Evolutionary conservation across 192 early-diverging fungal genomes (phyloP), one percentile per base, ranked within the genome.

Genomic region (Kickxella alabastrina): DNA sequence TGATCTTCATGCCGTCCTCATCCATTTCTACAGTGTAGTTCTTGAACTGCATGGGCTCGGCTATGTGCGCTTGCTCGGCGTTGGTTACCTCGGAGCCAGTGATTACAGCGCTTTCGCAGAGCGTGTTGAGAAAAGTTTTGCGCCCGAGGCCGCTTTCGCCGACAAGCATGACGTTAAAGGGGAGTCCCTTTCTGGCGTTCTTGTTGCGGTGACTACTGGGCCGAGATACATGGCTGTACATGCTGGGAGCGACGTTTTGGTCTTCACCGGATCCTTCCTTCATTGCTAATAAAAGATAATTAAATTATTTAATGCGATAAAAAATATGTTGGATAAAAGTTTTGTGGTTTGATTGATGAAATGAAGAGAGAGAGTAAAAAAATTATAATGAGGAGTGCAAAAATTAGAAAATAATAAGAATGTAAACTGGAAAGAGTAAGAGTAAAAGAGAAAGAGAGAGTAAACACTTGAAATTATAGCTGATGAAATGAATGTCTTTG

Each of bases 61-160:
- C 85, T n/a, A 83, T 76, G 36, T 90, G 84, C 28, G 92, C 91
- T 51, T 82, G 78, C 44, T 90, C 85, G 26, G 87, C 82, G 49
- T 77, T 79, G 40, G 80, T 80, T 19, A 74, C 50, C 27, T 86
- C 84, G 27, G 77, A 79, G 35, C 91, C 77, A 14, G 82, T 71
- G 19, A 93, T 78, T 29, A 89, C 86, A 54, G 61, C 62, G 43
- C 80, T 79, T 70, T 92, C 91, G 76, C 95, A 99, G 28, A 99
- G 81, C 8, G 97, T 96, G 82, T 99, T 99, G 42, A 97, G 85
- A 80, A 99, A 97, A 32, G 97, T 99, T 40, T 93, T 92, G 52
- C 95, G 93, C n/a, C 97, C 97, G 19, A 94, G 83, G 29, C 97
- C 97, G 12, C 95, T 60, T 85, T 69, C 80, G 80, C 94, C 95